Evolutionary conservation across 148 eudicot genomes (phyloP).

Genomic region (Rhododendron simsii): DNA sequence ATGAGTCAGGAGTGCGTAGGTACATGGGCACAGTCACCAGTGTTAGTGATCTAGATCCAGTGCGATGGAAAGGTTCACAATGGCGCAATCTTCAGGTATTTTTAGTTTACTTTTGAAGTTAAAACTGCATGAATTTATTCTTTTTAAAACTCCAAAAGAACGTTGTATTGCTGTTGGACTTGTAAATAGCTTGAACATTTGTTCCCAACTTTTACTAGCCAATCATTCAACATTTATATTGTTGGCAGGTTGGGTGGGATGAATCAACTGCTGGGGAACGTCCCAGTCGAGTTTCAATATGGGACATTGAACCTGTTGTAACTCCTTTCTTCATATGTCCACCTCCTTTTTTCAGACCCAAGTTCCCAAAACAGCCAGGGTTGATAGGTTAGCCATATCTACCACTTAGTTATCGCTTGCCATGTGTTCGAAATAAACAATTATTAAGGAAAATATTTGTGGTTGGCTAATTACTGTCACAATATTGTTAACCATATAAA

Average conservation of each 20-base stretch:
- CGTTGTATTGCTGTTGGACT: not conserved
- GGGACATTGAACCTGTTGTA: slow-evolving; percentile 97
- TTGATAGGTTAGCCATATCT: slow-evolving; percentile 51
- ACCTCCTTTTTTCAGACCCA: slow-evolving; percentile 93
- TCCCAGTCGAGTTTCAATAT: slow-evolving; percentile 87
- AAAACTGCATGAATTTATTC: not conserved
- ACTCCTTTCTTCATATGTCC: slow-evolving; percentile 97
- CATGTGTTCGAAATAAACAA: not conserved
- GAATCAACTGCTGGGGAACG: slow-evolving; percentile 97
- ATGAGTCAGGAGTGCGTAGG: slow-evolving; percentile 91
- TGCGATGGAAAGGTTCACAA: slow-evolving; percentile 89
- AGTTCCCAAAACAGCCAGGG: slow-evolving; percentile 78
- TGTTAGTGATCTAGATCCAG: slow-evolving; percentile 74
- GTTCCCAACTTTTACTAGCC: not conserved
- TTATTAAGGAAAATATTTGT: not conserved
- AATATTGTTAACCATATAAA: not conserved
- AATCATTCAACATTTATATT: not conserved
- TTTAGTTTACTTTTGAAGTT: not conserved
- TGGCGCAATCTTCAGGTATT: slow-evolving; percentile 96
- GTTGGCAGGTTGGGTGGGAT: slow-evolving; percentile 94
- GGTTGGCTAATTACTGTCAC: not conserved
- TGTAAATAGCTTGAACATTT: not conserved
- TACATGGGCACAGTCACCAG: slow-evolving; percentile 94
- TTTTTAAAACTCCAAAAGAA: not conserved
- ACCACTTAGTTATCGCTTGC: not conserved